A percentile compares a stretch with the other conserved stretches of the same genome.
Evolutionary conservation across 805 yeast genomes (phyloP).

Genomic region (Lachancea nothofagi): DNA sequence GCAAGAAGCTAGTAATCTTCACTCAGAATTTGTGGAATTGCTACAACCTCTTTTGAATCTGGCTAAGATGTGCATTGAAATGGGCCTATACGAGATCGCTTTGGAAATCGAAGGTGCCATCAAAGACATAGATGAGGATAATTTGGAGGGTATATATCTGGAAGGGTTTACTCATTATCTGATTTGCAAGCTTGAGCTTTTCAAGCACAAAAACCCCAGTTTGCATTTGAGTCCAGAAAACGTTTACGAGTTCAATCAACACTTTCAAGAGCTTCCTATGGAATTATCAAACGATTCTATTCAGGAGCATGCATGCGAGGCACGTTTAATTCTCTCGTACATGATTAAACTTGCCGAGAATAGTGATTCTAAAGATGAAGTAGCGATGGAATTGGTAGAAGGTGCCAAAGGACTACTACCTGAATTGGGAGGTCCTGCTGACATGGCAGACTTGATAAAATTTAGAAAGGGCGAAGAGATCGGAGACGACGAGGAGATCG

Average conservation of each 20-base stretch:
- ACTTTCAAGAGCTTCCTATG: constrained; percentile 34
- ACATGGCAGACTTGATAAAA: constrained; percentile 26
- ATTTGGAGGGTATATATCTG: constrained; percentile 74
- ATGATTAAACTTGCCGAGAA: constrained; percentile 42
- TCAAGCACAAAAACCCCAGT: constrained; percentile 20
- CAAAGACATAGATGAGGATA: constrained; percentile 78
- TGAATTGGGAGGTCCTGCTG: constrained; percentile 59
- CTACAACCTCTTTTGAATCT: constrained; percentile 70
- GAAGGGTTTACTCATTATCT: constrained; percentile 73
- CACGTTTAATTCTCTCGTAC: constrained; percentile 36
- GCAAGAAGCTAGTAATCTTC: constrained; percentile 27
- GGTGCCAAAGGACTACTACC: constrained; percentile 48
- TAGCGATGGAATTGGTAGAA: constrained; percentile 52
- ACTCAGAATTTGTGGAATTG: constrained; percentile 53
- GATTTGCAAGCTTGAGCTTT: constrained; percentile 34
- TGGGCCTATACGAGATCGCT: constrained; percentile 64
- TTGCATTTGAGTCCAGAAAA: constrained; percentile 24
- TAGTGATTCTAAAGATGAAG: constrained; percentile 36
- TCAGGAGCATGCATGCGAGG: constrained; percentile 28
- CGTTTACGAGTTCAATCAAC: constrained; percentile 31
- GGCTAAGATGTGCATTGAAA: constrained; percentile 70
- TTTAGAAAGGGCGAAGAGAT: constrained; percentile 34
- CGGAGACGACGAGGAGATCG: constrained; percentile 36
- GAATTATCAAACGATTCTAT: constrained; percentile 35
- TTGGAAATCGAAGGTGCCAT: constrained; percentile 57